These are phyloP conservation scores for Polyplosphaeria fusca DNA, from an alignment of 495 filamentous ascomycete species.

Conservation along the genomic window DNA sequence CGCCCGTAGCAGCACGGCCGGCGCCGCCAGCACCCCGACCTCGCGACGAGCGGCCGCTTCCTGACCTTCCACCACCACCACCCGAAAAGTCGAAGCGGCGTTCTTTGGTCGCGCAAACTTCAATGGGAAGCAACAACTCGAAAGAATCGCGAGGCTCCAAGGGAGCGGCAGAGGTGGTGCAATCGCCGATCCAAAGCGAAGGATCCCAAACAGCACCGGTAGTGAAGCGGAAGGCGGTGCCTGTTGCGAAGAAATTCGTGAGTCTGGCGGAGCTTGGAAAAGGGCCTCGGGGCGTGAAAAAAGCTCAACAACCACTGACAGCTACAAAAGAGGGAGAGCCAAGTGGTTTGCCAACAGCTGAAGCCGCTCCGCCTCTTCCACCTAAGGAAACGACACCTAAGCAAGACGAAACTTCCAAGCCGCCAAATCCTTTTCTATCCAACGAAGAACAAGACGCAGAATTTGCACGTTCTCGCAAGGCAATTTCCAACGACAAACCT, in stretches of 20 bases:
- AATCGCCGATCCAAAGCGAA: not conserved
- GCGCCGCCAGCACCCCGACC: not conserved
- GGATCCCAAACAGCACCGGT: not conserved
- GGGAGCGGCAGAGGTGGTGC: not conserved
- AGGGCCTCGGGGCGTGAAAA: constrained; percentile 9
- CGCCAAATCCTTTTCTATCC: not conserved
- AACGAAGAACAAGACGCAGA: not conserved
- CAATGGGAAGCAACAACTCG: constrained; percentile 18
- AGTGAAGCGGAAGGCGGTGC: constrained; percentile 17
- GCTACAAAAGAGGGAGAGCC: no score
- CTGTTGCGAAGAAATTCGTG: constrained; percentile 13
- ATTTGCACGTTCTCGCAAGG: not conserved
- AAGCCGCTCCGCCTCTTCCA: no score
- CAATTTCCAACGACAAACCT: not conserved
- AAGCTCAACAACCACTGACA: no score
- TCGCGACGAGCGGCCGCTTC: constrained; percentile 7
- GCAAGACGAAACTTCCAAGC: not conserved
- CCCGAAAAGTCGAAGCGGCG: constrained; percentile 27
- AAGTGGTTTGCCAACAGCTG: no score
- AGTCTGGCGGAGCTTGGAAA: constrained; percentile 10
- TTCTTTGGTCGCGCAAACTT: not conserved
- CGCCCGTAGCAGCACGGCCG: not conserved
- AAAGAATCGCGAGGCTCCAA: constrained; percentile 7
- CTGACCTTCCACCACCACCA: constrained; percentile 27
- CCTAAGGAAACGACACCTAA: no score